phyloP scores from a whole-genome alignment of 106 monocot genomes.

The Dendrobium huoshanense region DNA sequence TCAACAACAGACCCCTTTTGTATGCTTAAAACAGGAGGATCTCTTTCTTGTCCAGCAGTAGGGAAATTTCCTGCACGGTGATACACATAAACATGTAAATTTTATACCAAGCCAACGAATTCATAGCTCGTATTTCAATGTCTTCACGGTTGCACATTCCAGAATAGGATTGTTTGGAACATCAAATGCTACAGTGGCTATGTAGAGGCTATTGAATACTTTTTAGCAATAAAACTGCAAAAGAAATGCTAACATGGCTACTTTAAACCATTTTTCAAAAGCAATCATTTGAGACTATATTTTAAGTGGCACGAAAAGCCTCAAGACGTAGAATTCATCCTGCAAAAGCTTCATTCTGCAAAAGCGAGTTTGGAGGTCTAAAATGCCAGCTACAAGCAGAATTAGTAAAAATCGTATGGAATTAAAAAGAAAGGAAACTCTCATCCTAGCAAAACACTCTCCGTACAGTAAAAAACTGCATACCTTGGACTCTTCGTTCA shows the following conservation, averaged over 20 bases:
- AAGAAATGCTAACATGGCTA: neutral
- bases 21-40: slow-evolving; percentile 20
- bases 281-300: neutral
- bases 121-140: neutral
- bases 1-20: slow-evolving; percentile 62
- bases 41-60: slow-evolving; percentile 15
- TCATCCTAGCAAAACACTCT: slow-evolving; percentile 6
- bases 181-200: neutral
- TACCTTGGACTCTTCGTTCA: slow-evolving; percentile 29
- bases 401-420: neutral
- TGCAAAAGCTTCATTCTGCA: neutral
- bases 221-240: neutral
- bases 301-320: neutral
- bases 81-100: slow-evolving; percentile 11
- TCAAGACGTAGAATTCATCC: slow-evolving; percentile 1
- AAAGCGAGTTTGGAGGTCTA: neutral
- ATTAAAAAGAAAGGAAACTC: neutral
- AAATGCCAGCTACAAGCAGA: neutral
- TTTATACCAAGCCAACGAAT: neutral
- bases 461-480: neutral
- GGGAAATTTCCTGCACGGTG: slow-evolving; percentile 12
- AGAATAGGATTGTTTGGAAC: neutral
- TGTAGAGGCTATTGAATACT: neutral
- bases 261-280: neutral
- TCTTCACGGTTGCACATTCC: neutral